These are phyloP conservation scores for Termitomyces bulborhizus DNA, from an alignment of 768 basidiomycete genomes.

Conservation along the genomic window DNA sequence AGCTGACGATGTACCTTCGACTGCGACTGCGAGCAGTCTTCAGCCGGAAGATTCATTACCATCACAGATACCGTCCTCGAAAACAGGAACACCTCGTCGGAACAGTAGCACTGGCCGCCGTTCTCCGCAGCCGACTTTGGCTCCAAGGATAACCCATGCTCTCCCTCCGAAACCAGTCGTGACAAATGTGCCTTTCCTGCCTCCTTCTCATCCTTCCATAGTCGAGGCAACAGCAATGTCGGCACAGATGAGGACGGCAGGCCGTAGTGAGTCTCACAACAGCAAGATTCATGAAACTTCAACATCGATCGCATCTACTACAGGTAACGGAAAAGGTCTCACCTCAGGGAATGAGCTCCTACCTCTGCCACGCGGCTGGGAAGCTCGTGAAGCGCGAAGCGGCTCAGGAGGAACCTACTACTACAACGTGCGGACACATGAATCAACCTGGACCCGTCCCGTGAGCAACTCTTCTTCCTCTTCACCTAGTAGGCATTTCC, in stretches of 20 bases:
- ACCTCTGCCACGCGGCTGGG: constrained; percentile 55
- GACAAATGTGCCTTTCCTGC: constrained; percentile 42
- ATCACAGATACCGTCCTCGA: constrained; percentile 10
- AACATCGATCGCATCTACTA: constrained; percentile 20
- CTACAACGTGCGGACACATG: constrained; percentile 49
- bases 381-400: constrained; percentile 44
- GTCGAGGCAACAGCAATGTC: constrained; percentile 60
- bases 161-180: constrained; percentile 62
- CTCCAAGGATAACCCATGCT: constrained; percentile 52
- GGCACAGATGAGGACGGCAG: constrained; percentile 23
- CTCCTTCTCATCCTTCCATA: constrained; percentile 52
- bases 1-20: constrained; percentile 1
- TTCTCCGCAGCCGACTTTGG: constrained; percentile 19
- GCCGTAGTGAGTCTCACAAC: constrained; percentile 31
- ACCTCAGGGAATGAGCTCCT: constrained; percentile 17
- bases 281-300: constrained; percentile 26
- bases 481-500: constrained; percentile 18
- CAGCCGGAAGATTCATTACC: constrained; percentile 10
- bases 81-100: constrained; percentile 11
- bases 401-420: constrained; percentile 45
- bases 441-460: constrained; percentile 56
- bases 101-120: constrained; percentile 10
- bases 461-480: constrained; percentile 23
- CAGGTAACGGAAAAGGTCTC: constrained; percentile 15
- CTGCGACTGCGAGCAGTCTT: constrained; percentile 6